Evolutionary conservation across 2,329 filamentous ascomycete genomes (phyloP).

Genomic region (Dothiorella sarmentorum): DNA sequence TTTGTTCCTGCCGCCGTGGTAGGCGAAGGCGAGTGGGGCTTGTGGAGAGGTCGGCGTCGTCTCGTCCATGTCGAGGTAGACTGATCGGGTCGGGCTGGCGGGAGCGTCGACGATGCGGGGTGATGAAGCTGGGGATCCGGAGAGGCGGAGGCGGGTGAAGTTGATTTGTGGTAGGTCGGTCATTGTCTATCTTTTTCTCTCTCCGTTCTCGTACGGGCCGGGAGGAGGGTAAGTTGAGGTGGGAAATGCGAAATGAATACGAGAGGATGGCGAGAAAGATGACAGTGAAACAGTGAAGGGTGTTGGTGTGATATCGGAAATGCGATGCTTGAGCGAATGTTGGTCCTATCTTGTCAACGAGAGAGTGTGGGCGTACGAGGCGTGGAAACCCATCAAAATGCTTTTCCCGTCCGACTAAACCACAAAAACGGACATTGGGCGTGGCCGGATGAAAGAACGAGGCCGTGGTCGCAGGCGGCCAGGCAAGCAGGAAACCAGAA

Average conservation of each 20-base stretch:
- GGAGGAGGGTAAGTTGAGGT: too few relatives aligned
- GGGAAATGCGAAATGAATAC: too few relatives aligned
- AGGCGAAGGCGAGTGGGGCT: background rate
- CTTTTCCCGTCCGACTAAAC: too few relatives aligned
- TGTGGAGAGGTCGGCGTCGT: background rate
- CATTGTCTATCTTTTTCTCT: background rate
- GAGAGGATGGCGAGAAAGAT: too few relatives aligned
- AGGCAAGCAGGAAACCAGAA: background rate
- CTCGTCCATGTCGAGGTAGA: conserved; percentile 32
- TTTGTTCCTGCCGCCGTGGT: background rate
- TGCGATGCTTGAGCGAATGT: background rate
- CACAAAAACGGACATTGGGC: too few relatives aligned
- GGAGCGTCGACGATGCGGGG: conserved; percentile 30
- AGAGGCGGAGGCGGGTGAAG: conserved; percentile 17
- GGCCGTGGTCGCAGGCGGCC: too few relatives aligned
- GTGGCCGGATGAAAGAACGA: background rate
- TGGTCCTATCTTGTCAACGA: too few relatives aligned
- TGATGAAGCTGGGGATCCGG: conserved; percentile 22
- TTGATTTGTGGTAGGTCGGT: background rate
- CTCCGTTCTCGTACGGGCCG: background rate
- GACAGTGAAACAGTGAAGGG: too few relatives aligned
- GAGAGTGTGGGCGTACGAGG: background rate
- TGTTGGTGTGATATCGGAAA: too few relatives aligned
- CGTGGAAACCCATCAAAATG: too few relatives aligned
- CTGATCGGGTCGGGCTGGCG: conserved; percentile 33